A percentile compares a stretch with the other conserved stretches of the same genome.
phyloP scores from a whole-genome alignment of 2,329 filamentous ascomycete genomes.

The Verruconis gallopava region DNA sequence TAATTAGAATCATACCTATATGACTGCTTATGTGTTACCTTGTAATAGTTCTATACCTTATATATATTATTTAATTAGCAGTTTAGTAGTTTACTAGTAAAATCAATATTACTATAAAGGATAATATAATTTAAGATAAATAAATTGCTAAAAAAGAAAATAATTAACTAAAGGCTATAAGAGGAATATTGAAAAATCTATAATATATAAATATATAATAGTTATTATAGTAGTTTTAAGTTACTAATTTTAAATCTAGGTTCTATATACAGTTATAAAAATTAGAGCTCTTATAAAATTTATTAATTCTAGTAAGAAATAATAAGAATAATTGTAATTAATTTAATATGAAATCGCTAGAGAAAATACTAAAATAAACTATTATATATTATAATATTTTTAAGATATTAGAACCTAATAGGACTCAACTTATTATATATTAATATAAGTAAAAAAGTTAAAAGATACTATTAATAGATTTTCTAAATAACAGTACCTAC shows the following conservation, averaged over 20 bases:
- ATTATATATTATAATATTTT: background rate
- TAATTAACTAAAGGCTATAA: background rate
- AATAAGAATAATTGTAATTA: background rate
- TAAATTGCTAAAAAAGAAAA: background rate
- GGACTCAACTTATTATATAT: background rate
- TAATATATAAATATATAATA: background rate
- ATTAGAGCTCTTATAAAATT: background rate
- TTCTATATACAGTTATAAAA: background rate
- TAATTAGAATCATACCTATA: no score
- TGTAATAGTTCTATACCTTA: no score
- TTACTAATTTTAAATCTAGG: background rate
- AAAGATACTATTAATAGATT: background rate
- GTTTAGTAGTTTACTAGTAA: background rate
- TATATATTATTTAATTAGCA: slow-evolving; percentile 1
- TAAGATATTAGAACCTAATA: background rate
- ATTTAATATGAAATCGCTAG: background rate
- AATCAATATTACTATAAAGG: background rate
- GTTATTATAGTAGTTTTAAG: background rate
- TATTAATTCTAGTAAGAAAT: background rate
- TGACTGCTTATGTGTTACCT: no score
- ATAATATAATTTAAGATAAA: background rate
- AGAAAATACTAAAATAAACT: background rate
- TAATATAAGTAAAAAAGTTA: background rate
- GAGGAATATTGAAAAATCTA: background rate
- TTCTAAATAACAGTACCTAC: background rate